Base-by-base conservation (phyloP, 768 basidiomycete species). In the Hydnum rufescens region DNA sequence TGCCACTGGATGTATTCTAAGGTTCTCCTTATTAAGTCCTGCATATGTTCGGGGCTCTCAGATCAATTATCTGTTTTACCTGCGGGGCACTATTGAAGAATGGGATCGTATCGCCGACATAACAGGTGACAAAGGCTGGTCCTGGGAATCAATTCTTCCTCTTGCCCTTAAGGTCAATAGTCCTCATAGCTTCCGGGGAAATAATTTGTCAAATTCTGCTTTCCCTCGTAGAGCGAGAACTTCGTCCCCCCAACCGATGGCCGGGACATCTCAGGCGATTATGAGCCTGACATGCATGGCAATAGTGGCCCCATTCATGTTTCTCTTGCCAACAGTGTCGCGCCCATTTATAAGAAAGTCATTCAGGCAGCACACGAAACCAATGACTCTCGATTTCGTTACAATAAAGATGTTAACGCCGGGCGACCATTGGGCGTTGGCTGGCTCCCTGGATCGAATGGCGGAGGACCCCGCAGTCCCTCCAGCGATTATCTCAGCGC, bases 401-500 rank as follows among this genome's bases (percentile, higher is more conserved):
- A 28, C 16, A 47, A 47, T 25, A 8, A 16, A 6, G 25, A 47
- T 28, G 26, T 28, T 26, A 47, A 47, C 44, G 13, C 8, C 26
- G 44, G 44, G 8, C 8, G 25, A 8, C 6, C 25, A 8, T 25
- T 47, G 8, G 44, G 44, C 26, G 16, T 47, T 13, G 44, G 16
- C 26, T 16, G 44, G 26, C 26, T 47, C 8, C 16, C 26, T 6
- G 44, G 44, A 8, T 8, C 44, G 13, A 47, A 16, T 16, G 44
- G 8, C 16, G 26, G 16, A 8, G 44, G 44, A 8, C 13, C 26
- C 26, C 44, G 44, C 8, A 47, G 25, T 26, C 8, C 16, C 13
- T 26, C 44, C 8, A 26, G 8, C 6, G 26, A 26, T 6, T 47
- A 47, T 25, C 44, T 47, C 26, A 67, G 30, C 60, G 58, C 25